Base-by-base conservation (phyloP, 352 stramenopile species). In the Phytophthora quininea region DNA sequence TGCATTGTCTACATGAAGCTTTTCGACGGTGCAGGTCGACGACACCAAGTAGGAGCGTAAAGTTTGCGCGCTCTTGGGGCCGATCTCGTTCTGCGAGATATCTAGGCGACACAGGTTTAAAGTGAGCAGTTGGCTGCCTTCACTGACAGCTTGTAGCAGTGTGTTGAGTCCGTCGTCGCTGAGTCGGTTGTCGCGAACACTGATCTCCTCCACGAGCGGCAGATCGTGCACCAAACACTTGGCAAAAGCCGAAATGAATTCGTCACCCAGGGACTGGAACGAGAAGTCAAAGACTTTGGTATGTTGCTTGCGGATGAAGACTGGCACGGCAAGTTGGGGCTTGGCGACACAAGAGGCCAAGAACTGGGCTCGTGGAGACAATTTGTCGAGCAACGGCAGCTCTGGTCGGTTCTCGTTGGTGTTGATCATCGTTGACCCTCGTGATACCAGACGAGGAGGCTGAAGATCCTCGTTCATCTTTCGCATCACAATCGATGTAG, bases 101-200 rank as follows among this genome's bases (percentile, higher is more conserved):
- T 88, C 82, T 5, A 86, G 77, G 3, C 63, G 80, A 49, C 76
- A 67, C 11, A 86, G 73, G 48, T 78, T 77, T 32, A 90, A 67
- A 24, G 19, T 24, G 19, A 24, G 19, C 56, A 84, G 86, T 12
- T 67, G 64, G 48, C 69, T 86, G 45, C 76, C 81, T n/a, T 74
- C 35, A 24, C 73, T 76, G n/a, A 95, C 76, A 19, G 83, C 83
- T 33, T 74, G 49, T 0, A 95, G 68, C 14, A 95, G 65, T 3
- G 69, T 66, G 54, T 92, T 78, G 14, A 95, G 58, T 0, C 87
- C 87, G 2, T 77, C 70, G 53, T 97, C 91, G 7, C 69, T 96
- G 11, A 97, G 73, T 0, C 91, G 86, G 45, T 97, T 97, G 71
- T 97, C 89, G 6, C 85, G 77, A 3, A 97, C 82, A 27, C 90